Evolutionary conservation across 1,139 yeast genomes (phyloP), one percentile per base, ranked within the genome.

Genomic region (Hansenula lynferdii): DNA sequence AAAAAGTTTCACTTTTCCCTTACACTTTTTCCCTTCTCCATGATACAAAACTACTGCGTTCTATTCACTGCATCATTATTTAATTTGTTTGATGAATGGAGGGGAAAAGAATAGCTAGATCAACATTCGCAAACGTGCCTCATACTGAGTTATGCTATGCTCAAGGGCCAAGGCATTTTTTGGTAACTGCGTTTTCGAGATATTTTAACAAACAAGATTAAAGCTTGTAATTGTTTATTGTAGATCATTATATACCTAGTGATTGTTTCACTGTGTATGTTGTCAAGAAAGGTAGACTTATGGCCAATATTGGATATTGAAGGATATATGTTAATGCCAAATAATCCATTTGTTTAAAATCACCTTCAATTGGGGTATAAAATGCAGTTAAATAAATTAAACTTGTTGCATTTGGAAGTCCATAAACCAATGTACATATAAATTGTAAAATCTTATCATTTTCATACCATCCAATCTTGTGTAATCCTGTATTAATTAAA

Each of bases 391-490:
- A 69, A 56, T 86, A 89, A 17, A 89, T 80, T 51, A 86, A 75
- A 1, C 89, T 75, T 0, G 97, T 89, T 0, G 96, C 95, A 44
- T 85, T 81, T 0, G 97, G 97, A 42, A 86, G 70, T 0, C 94
- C 89, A 57, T 80, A 83, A 17, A 83, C 79, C 35, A 89, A 69
- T 16, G 84, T 83, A 53, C 80, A 71, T 11, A 81, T 74, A 51
- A 82, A 78, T 40, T 65, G 60, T 17, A 70, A 59, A 22, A 70
- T 61, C 24, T 75, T 59, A 43, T 78, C 80, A 28, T 66, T 70
- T 20, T 63, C 63, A 37, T 64, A 48, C 65, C 67, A 61, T 22
- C 57, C 51, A 18, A 54, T 45, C 5, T 44, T 42, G 17, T 65
- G 66, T 23, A 79, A 63, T 35, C 62, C 62, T 34, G 57, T 49